These are phyloP conservation scores for Ajuga chamaepitys DNA, from an alignment of 257 asterid species.

Conservation along the genomic window DNA sequence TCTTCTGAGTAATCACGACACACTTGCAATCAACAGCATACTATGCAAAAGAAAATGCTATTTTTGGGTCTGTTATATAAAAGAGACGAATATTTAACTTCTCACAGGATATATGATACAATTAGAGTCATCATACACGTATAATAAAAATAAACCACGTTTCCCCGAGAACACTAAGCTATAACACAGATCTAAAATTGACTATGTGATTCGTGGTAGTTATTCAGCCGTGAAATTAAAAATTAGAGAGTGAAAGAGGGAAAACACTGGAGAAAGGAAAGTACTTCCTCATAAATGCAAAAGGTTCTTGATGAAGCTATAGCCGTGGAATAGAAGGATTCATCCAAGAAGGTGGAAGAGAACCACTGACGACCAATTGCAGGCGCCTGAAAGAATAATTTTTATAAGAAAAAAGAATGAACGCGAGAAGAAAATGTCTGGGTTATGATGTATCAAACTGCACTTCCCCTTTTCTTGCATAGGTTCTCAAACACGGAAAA, in stretches of 20 bases:
- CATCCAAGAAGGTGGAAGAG: slow-evolving; percentile 43
- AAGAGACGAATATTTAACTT: neutral
- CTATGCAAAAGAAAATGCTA: neutral
- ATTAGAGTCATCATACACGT: neutral
- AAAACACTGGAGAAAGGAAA: neutral
- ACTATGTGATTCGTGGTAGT: neutral
- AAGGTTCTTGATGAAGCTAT: slow-evolving; percentile 86
- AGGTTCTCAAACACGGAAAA: neutral
- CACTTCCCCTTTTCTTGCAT: neutral
- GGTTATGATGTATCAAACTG: neutral
- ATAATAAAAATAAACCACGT: neutral
- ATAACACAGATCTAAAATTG: neutral
- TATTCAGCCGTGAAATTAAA: slow-evolving; percentile 5
- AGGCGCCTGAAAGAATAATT: slow-evolving; percentile 52
- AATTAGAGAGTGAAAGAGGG: neutral
- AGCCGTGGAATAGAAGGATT: slow-evolving; percentile 41
- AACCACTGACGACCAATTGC: slow-evolving; percentile 89
- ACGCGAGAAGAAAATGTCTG: slow-evolving; percentile 1
- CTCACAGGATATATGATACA: neutral
- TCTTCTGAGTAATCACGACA: neutral
- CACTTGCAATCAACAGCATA: neutral
- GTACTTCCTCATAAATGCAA: slow-evolving; percentile 83
- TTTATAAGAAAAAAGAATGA: neutral
- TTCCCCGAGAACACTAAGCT: neutral
- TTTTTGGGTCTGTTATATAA: neutral